These are phyloP conservation scores for Jatropha curcas DNA, from an alignment of 345 rosid genomes.

Conservation along the genomic window DNA sequence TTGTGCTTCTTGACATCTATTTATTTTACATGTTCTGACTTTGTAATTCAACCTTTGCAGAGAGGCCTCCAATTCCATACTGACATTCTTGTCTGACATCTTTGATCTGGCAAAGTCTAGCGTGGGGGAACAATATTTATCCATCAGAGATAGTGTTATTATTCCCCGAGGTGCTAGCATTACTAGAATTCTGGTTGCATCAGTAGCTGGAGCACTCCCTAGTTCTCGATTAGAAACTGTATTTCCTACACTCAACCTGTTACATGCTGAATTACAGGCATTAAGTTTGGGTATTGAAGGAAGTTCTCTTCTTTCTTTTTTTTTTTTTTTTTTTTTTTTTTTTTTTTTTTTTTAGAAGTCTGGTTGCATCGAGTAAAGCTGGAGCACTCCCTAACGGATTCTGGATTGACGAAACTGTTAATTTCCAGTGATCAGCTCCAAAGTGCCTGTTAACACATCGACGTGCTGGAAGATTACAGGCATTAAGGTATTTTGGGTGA, in stretches of 20 bases:
- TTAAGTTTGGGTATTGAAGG: background rate
- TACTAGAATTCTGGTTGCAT: conserved; percentile 78
- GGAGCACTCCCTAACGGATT: no score
- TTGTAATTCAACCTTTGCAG: conserved; percentile 41
- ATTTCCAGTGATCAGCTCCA: no score
- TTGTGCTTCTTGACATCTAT: no score
- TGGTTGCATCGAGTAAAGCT: no score
- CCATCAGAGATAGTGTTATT: conserved; percentile 64
- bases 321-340: no score
- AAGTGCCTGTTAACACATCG: no score
- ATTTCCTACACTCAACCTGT: conserved; percentile 14
- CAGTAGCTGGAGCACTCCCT: conserved; percentile 95
- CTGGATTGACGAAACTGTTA: no score
- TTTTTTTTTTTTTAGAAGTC: no score
- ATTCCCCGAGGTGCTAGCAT: conserved; percentile 84
- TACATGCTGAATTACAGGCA: background rate
- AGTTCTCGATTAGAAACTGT: conserved; percentile 92
- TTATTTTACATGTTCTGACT: background rate
- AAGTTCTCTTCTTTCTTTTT: background rate
- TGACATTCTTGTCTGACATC: conserved; percentile 84
- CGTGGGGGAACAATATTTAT: conserved; percentile 60
- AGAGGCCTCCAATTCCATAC: conserved; percentile 91
- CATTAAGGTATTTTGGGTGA: no score
- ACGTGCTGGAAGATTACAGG: no score
- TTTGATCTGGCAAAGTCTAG: conserved; percentile 78